A percentile compares a stretch with the other conserved stretches of the same genome.
Evolutionary conservation across 768 basidiomycete species (phyloP).

Genomic region (Hericium alpestre): DNA sequence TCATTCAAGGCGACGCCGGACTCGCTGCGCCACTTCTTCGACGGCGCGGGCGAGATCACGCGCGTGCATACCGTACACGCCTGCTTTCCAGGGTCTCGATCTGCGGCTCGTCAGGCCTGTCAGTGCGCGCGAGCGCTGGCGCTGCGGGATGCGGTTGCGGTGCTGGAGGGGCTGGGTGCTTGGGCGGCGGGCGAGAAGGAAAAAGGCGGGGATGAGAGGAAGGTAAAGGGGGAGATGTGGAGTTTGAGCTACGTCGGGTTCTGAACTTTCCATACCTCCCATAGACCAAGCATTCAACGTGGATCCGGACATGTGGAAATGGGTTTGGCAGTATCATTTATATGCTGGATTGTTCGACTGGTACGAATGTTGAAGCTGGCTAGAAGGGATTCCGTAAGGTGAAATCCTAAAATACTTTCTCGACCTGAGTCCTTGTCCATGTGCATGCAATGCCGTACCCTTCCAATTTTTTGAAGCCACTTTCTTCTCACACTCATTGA

Average conservation of each 20-base stretch:
- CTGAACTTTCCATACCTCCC: neutral
- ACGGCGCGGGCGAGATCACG: conserved; percentile 58
- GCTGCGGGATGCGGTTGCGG: conserved; percentile 8
- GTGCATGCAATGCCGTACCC: no score
- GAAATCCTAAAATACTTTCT: no score
- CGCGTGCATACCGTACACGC: conserved; percentile 13
- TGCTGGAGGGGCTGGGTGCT: conserved; percentile 9
- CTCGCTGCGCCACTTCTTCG: conserved; percentile 61
- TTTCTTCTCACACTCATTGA: no score
- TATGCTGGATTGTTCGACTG: no score
- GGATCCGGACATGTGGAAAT: no score
- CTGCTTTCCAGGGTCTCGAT: conserved; percentile 13
- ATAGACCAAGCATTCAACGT: no score
- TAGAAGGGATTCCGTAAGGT: no score
- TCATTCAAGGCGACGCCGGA: conserved; percentile 79
- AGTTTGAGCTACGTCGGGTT: conserved; percentile 14
- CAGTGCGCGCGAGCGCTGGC: conserved; percentile 13
- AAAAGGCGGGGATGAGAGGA: conserved; percentile 7
- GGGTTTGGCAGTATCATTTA: no score
- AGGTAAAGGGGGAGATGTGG: conserved; percentile 14
- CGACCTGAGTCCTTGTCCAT: no score
- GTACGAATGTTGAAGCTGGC: no score
- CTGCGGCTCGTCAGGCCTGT: conserved; percentile 11
- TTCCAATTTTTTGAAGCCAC: no score
- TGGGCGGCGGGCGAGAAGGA: conserved; percentile 6